Evolutionary conservation across 108 stramenopile genomes (phyloP), one percentile per base, ranked within the genome.

Genomic region (Conticribra weissflogii): DNA sequence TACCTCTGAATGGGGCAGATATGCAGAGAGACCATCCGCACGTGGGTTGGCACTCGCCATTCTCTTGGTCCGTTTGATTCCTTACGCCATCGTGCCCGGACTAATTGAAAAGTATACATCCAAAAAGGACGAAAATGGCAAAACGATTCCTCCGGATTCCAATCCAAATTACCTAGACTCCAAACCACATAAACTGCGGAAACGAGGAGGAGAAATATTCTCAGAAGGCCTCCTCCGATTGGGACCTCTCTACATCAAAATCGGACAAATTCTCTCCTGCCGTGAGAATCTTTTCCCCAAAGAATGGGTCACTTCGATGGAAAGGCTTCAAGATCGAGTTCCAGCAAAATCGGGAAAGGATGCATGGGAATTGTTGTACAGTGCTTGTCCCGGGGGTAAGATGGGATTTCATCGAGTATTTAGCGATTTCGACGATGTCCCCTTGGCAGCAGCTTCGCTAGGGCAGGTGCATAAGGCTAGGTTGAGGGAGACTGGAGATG

Each of bases 181-280:
- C 27, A 27, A 18, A 59, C 31, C 77, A 15, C 73, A 71, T 48
- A 50, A 59, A 59, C 54, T 75, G 16, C 72, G 74, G 30, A 60
- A 53, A 61, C 45, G 54, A 2, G 80, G 74, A 14, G 90, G 93
- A 24, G 36, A 63, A 2, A 27, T 64, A 8, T 88, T 94, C 63
- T 77, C 93, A 46, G 81, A 91, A 24, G 81, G 83, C 0, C 75
- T 97, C 23, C 71, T 98, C 28, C 77, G 78, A 34, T 68, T 98
- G 16, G 95, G 95, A 52, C 93, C 95, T 12, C 80, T 94, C 17
- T 96, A 93, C 74, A 86, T 90, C 57, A 98, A 98, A 74, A 81
- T 97, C 59, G 97, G 97, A 12, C 97, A 98, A 72, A 96, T 96
- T 29, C 52, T 96, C 8, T 92, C 94, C 31, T 96, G 93, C 66